phyloP scores from a whole-genome alignment of 331 rosid species.

The Phaseolus coccineus region DNA sequence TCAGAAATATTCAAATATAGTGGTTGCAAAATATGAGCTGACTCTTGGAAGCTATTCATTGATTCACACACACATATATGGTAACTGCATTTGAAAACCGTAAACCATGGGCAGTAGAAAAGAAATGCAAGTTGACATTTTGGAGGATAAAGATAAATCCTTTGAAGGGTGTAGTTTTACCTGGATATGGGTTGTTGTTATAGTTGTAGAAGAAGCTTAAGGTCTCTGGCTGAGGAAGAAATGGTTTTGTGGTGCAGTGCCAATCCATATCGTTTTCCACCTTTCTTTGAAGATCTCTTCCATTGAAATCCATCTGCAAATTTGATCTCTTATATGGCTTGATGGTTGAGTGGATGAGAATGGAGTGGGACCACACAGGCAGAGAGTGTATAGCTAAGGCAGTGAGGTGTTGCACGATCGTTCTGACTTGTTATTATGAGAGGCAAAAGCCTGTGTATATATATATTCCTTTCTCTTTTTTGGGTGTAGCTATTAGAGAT shows the following conservation, averaged over 20 bases:
- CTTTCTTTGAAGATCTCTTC: slow-evolving; percentile 36
- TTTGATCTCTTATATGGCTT: slow-evolving; percentile 51
- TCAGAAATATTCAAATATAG: not conserved
- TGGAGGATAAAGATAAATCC: not conserved
- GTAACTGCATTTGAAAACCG: not conserved
- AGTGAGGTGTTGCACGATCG: slow-evolving; percentile 56
- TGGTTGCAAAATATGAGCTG: not conserved
- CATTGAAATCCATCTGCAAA: slow-evolving; percentile 41
- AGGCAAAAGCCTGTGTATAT: slow-evolving; percentile 44
- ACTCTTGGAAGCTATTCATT: not conserved
- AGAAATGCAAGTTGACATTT: slow-evolving; percentile 6
- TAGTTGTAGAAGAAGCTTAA: slow-evolving; percentile 78
- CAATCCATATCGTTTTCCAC: slow-evolving; percentile 68
- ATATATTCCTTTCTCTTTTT: slow-evolving; percentile 41
- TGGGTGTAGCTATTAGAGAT: not conserved
- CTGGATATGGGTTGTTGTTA: slow-evolving; percentile 62
- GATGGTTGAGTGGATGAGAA: slow-evolving; percentile 19
- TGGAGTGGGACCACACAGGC: slow-evolving; percentile 70
- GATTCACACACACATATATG: not conserved
- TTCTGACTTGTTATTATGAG: slow-evolving; percentile 43
- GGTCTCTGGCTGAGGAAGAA: slow-evolving; percentile 69
- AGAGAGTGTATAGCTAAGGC: not conserved
- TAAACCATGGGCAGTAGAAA: not conserved
- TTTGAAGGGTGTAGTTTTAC: slow-evolving; percentile 35
- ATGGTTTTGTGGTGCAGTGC: slow-evolving; percentile 66